phyloP scores from a whole-genome alignment of 495 filamentous ascomycete species.

The Baudoinia panamericana region DNA sequence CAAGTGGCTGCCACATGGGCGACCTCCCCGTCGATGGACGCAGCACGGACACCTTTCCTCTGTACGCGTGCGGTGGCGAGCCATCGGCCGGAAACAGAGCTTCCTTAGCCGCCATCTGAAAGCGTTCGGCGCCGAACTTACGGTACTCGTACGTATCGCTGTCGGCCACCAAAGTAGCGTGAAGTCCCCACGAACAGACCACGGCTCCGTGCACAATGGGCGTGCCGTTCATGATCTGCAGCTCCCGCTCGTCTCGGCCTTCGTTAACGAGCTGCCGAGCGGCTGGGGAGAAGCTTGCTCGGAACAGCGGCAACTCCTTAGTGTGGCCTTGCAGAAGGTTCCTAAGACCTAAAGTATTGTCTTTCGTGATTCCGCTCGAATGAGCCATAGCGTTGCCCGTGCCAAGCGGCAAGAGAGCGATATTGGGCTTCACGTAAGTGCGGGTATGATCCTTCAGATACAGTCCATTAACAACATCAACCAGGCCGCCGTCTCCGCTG shows the following conservation, averaged over 20 bases:
- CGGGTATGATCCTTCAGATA: slow-evolving; percentile 21
- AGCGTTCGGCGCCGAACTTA: slow-evolving; percentile 57
- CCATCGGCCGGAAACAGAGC: slow-evolving; percentile 50
- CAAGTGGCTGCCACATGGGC: slow-evolving; percentile 26
- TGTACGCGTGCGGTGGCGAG: slow-evolving; percentile 52
- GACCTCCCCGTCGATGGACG: slow-evolving; percentile 13
- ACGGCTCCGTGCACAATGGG: slow-evolving; percentile 52
- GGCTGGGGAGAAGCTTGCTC: slow-evolving; percentile 52
- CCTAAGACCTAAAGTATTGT: slow-evolving; percentile 38
- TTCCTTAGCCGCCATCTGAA: slow-evolving; percentile 68
- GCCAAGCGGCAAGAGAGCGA: slow-evolving; percentile 62
- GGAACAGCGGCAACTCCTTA: slow-evolving; percentile 26
- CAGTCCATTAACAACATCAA: slow-evolving; percentile 62
- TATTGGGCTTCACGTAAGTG: slow-evolving; percentile 36
- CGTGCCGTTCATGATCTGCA: slow-evolving; percentile 16
- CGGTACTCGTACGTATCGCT: slow-evolving; percentile 71
- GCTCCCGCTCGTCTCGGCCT: slow-evolving; percentile 25
- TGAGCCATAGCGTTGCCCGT: slow-evolving; percentile 82
- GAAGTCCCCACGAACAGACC: slow-evolving; percentile 76
- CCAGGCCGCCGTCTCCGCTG: slow-evolving; percentile 72
- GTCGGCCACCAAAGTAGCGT: slow-evolving; percentile 76
- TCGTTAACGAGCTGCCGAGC: slow-evolving; percentile 41
- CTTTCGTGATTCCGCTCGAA: slow-evolving; percentile 39
- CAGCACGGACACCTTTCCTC: slow-evolving; percentile 41
- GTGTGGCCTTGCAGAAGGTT: slow-evolving; percentile 33